Conservation (phyloP, 192 early-diverging fungal species). For the Linnemannia schmuckeri region DNA sequence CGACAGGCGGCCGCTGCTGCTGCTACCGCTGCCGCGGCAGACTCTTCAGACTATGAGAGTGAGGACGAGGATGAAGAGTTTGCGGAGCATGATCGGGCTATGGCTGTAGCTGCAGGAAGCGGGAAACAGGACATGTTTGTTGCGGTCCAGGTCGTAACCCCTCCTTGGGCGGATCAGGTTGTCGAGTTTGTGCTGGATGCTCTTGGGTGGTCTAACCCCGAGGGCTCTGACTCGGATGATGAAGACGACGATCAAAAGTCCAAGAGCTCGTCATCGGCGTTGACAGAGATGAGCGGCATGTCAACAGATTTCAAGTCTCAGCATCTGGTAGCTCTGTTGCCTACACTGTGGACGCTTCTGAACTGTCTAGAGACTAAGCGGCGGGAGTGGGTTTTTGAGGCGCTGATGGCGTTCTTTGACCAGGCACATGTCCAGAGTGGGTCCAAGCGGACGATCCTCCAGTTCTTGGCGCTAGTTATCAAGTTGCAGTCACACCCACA, state of each 20-base stretch:
- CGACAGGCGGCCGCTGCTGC: not conserved
- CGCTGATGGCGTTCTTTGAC: slow-evolving; percentile 32
- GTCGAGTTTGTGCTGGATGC: slow-evolving; percentile 69
- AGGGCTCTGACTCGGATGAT: slow-evolving; percentile 11
- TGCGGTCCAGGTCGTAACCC: slow-evolving; percentile 33
- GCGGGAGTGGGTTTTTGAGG: slow-evolving; percentile 52
- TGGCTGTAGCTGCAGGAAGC: not conserved
- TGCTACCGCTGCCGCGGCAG: not conserved
- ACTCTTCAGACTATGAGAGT: slow-evolving; percentile 40
- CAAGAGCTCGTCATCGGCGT: not conserved
- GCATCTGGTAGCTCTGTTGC: slow-evolving; percentile 60
- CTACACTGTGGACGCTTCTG: slow-evolving; percentile 66
- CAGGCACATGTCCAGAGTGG: slow-evolving; percentile 29
- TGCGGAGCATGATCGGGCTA: not conserved
- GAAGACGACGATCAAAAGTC: not conserved
- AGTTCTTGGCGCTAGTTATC: slow-evolving; percentile 40
- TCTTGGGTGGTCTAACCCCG: slow-evolving; percentile 58
- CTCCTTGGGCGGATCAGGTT: slow-evolving; percentile 65
- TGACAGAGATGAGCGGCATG: slow-evolving; percentile 42
- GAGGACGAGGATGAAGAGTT: slow-evolving; percentile 27
- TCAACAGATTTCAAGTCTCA: slow-evolving; percentile 58
- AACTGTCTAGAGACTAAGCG: slow-evolving; percentile 57
- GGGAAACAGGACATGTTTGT: slow-evolving; percentile 18
- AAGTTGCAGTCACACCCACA: slow-evolving; percentile 60
- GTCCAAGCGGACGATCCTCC: slow-evolving; percentile 42